Evolutionary conservation across 768 basidiomycete genomes (phyloP).

Genomic region (Paxillus involutus): DNA sequence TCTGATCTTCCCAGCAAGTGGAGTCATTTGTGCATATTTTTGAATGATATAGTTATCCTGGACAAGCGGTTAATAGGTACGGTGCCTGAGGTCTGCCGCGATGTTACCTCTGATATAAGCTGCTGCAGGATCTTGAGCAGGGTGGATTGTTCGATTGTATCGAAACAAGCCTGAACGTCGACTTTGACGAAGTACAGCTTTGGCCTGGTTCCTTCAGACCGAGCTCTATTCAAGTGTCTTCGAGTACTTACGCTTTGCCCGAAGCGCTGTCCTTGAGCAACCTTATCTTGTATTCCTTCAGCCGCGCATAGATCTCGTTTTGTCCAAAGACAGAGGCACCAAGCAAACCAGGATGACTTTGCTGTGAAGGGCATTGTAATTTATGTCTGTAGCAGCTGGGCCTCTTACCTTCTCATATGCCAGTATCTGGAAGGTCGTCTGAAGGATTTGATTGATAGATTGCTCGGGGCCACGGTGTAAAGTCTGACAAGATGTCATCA

Average conservation of each 20-base stretch:
- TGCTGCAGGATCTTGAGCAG: slow-evolving; percentile 73
- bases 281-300: slow-evolving; percentile 68
- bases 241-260: slow-evolving; percentile 52
- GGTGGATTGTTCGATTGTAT: slow-evolving; percentile 89
- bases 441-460: slow-evolving; percentile 88
- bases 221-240: neutral
- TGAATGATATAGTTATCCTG: slow-evolving; percentile 77
- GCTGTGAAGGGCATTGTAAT: slow-evolving; percentile 40
- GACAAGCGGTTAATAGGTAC: neutral
- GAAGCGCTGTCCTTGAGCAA: slow-evolving; percentile 38
- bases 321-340: slow-evolving; percentile 84
- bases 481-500: slow-evolving; percentile 25
- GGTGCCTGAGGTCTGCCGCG: neutral
- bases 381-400: neutral
- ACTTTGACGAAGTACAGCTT: slow-evolving; percentile 94
- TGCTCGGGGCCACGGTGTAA: slow-evolving; percentile 33
- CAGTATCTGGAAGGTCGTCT: slow-evolving; percentile 82
- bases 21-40: slow-evolving; percentile 64
- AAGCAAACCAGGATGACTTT: slow-evolving; percentile 56
- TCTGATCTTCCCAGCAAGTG: slow-evolving; percentile 54
- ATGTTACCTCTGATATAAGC: slow-evolving; percentile 67
- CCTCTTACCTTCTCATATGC: slow-evolving; percentile 77
- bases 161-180: slow-evolving; percentile 95
- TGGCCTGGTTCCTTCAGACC: slow-evolving; percentile 50
- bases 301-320: slow-evolving; percentile 74